Base-by-base conservation (phyloP, 768 basidiomycete genomes). In the Tricholoma sp. region DNA sequence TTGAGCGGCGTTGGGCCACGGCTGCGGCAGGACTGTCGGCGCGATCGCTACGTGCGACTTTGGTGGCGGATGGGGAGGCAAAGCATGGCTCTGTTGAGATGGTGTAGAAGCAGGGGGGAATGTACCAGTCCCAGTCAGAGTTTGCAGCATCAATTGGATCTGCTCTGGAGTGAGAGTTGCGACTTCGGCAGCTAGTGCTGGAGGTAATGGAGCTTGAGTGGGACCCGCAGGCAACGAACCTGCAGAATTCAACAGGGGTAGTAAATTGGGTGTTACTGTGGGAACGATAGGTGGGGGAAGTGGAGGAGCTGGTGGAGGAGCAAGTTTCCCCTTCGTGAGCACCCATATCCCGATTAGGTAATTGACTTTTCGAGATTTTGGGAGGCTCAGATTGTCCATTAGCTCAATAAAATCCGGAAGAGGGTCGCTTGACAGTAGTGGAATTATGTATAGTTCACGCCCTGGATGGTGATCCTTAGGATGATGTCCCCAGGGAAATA, bases 401-500 rank as follows among this genome's bases (percentile, higher is more conserved):
- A 95, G 75, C 63, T 94, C 91, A 61, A 95, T 79, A 63, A 85
- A 95, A 57, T 95, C 94, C 0, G 94, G 94, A 1, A 94, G 71
- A 0, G 85, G 76, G 50, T 86, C 80, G 29, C 71, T 76, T 20
- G 87, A 76, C 18, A 78, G 74, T 13, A 96, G 71, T 1, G 94
- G 94, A 15, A 95, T 80, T 61, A 95, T 81, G 63, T 96, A 96
- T 34, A 95, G 72, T 66, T 96, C 94, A 55, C 89, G 87, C 33
- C 92, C 93, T 39, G 89, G 88, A 55, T 82, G 78, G 63, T 81
- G 72, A 10, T 91, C 86, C 60, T 88, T 85, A 8, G 89, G 85
- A 39, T 82, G 80, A 48, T 75, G 76, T 1, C 91, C 88, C 91
- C 91, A 94, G 8, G 91, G 91, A 60, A 93, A 92, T 17, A 92